phyloP scores from a whole-genome alignment of 1,139 yeast species.

The Yamadazyma oceani region DNA sequence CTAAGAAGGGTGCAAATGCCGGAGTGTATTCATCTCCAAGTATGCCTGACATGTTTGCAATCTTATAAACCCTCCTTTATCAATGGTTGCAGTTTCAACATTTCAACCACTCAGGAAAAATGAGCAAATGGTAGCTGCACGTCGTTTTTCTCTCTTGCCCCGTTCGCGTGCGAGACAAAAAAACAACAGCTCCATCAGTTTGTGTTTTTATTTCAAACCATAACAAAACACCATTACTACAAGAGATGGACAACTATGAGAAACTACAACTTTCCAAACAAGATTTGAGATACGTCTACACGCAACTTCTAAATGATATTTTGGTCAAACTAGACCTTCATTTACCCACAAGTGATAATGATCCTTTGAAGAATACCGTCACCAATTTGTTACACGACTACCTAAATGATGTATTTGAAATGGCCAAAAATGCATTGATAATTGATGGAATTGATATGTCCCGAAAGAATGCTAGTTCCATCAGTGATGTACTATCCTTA shows the following conservation, averaged over 20 bases:
- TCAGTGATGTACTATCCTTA: constrained; percentile 30
- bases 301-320: constrained; percentile 38
- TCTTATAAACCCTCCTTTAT: neutral
- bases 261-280: constrained; percentile 49
- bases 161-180: too few relatives aligned
- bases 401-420: constrained; percentile 50
- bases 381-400: constrained; percentile 43
- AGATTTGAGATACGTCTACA: constrained; percentile 51
- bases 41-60: constrained; percentile 33
- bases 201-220: too few relatives aligned
- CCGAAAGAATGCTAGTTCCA: constrained; percentile 9
- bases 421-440: constrained; percentile 49
- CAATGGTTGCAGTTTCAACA: constrained; percentile 2
- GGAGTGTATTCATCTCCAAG: constrained; percentile 66
- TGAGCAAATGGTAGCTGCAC: neutral
- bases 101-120: neutral
- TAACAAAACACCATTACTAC: too few relatives aligned
- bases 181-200: constrained; percentile 2
- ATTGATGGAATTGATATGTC: constrained; percentile 47
- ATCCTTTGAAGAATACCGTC: constrained; percentile 47
- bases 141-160: constrained; percentile 1
- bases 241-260: constrained; percentile 24
- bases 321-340: constrained; percentile 46
- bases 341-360: constrained; percentile 46
- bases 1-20: constrained; percentile 90